Evolutionary conservation across 2,329 filamentous ascomycete species (phyloP).

Genomic region (Pleoardoris graminearum): DNA sequence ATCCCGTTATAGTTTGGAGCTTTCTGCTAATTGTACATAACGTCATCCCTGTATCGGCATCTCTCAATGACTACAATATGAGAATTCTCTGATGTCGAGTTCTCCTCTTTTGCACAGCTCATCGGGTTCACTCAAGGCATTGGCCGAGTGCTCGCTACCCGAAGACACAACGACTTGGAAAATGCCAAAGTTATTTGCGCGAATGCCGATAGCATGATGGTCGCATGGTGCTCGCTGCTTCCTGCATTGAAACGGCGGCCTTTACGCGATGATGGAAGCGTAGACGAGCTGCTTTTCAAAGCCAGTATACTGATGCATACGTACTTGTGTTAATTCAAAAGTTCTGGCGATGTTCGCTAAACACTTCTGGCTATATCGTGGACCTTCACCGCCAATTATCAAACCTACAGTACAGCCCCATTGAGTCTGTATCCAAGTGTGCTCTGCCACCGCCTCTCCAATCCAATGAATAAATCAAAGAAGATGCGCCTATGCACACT

Average conservation of each 20-base stretch:
- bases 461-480: slow-evolving; percentile 12
- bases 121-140: slow-evolving; percentile 77
- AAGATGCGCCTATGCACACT: slow-evolving; percentile 25
- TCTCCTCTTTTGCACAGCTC: slow-evolving; percentile 81
- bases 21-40: slow-evolving; percentile 1
- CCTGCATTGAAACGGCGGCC: slow-evolving; percentile 70
- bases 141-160: slow-evolving; percentile 64
- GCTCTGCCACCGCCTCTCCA: slow-evolving; percentile 27
- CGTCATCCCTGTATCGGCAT: slow-evolving; percentile 38
- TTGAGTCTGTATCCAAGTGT: slow-evolving; percentile 27
- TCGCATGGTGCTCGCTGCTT: slow-evolving; percentile 76
- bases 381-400: slow-evolving; percentile 28
- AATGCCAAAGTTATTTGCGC: slow-evolving; percentile 16
- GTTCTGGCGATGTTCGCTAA: neutral
- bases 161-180: slow-evolving; percentile 15
- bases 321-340: slow-evolving; percentile 7
- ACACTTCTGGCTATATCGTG: slow-evolving; percentile 22
- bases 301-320: slow-evolving; percentile 50
- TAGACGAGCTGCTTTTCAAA: slow-evolving; percentile 88
- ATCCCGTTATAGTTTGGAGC: neutral
- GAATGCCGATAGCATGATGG: slow-evolving; percentile 56
- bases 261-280: slow-evolving; percentile 66
- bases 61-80: slow-evolving; percentile 75
- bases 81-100: slow-evolving; percentile 71
- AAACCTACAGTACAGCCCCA: slow-evolving; percentile 16